A percentile compares a stretch with the other conserved stretches of the same genome.
Evolutionary conservation across 208 protist genomes (phyloP).

Genomic region (Tritrichomonas musculus): DNA sequence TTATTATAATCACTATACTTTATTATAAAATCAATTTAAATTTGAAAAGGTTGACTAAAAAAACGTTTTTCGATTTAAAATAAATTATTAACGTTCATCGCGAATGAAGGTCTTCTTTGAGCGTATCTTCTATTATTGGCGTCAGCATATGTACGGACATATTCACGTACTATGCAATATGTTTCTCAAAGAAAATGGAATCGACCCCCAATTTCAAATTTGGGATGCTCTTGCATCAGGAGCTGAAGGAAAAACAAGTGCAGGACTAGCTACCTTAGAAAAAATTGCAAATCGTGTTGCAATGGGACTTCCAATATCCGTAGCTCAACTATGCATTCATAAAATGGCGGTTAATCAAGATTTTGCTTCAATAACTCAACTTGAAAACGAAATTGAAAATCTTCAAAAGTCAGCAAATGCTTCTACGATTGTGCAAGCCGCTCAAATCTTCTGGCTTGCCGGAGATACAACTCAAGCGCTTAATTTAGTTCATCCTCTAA

Average conservation of each 20-base stretch:
- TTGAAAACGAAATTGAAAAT: background rate
- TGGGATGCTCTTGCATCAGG: slow-evolving; percentile 3
- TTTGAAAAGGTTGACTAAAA: no score
- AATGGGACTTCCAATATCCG: background rate
- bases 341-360: background rate
- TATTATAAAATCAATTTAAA: no score
- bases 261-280: background rate
- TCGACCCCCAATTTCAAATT: background rate
- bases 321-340: slow-evolving; percentile 28
- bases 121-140: slow-evolving; percentile 18
- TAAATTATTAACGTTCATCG: background rate
- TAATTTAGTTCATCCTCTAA: background rate
- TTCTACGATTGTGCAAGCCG: background rate
- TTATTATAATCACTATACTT: no score
- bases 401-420: background rate
- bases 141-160: background rate
- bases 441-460: background rate
- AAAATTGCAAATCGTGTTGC: background rate
- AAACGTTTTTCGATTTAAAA: no score
- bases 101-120: background rate
- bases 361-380: slow-evolving; percentile 11
- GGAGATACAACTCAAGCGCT: background rate
- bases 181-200: background rate
- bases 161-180: background rate
- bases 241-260: slow-evolving; percentile 17